phyloP scores from a whole-genome alignment of 306 rosid species.

The Dalbergia oliveri region DNA sequence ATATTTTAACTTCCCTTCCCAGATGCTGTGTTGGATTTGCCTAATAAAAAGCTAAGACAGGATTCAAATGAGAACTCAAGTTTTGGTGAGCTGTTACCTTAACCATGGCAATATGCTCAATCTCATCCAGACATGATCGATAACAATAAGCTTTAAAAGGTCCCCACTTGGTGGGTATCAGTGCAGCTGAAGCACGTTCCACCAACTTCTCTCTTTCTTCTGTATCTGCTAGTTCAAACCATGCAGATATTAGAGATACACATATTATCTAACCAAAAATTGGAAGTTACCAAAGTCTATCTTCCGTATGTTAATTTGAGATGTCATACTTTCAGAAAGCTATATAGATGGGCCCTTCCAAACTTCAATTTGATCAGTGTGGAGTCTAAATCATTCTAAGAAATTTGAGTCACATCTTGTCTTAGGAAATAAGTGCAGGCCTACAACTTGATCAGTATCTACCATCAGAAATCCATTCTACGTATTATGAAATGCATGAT shows the following conservation, averaged over 20 bases:
- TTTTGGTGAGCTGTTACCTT: constrained; percentile 55
- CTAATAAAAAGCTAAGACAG: constrained; percentile 12
- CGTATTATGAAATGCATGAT: neutral
- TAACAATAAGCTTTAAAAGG: constrained; percentile 74
- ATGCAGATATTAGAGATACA: constrained; percentile 19
- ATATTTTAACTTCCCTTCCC: too few species aligned
- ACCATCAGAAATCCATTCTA: neutral
- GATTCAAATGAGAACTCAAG: neutral
- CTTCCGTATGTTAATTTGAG: too few species aligned
- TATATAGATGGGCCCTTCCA: too few species aligned
- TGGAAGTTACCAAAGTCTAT: too few species aligned
- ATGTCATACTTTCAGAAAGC: too few species aligned
- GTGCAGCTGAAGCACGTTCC: constrained; percentile 58
- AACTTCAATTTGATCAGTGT: too few species aligned
- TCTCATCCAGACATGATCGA: constrained; percentile 69
- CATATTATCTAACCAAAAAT: too few species aligned
- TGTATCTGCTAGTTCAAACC: constrained; percentile 59
- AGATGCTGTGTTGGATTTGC: neutral
- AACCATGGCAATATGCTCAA: constrained; percentile 85
- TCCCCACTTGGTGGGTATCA: constrained; percentile 78
- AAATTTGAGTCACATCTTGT: too few species aligned
- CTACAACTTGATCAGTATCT: constrained; percentile 3
- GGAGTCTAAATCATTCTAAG: too few species aligned
- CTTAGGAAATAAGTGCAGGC: neutral
- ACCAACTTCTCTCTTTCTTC: constrained; percentile 75